Evolutionary conservation across 2,329 filamentous ascomycete species (phyloP).

Genomic region (Pyrenochaeta sp.): DNA sequence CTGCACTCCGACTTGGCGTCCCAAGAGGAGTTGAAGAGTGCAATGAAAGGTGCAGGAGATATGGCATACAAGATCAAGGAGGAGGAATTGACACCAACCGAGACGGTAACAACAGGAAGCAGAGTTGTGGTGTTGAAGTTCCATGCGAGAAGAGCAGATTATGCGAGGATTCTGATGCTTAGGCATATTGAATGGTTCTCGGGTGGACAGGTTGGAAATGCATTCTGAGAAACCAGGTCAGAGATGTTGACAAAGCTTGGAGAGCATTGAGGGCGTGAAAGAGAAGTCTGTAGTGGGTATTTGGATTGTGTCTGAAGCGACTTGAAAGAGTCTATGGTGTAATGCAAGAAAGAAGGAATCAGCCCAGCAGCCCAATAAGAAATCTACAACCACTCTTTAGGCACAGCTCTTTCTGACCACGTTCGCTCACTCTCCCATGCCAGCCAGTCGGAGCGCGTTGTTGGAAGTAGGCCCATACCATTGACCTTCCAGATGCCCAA

Average conservation of each 20-base stretch:
- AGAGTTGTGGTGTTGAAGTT: slow-evolving; percentile 6
- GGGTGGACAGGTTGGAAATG: no score
- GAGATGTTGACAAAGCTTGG: no score
- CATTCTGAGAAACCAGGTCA: no score
- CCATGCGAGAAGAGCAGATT: neutral
- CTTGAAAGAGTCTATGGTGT: no score
- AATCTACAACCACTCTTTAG: slow-evolving; percentile 43
- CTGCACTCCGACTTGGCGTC: slow-evolving; percentile 16
- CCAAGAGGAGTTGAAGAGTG: slow-evolving; percentile 8
- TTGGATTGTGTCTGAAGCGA: no score
- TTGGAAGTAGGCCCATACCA: slow-evolving; percentile 94
- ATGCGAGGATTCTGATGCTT: neutral
- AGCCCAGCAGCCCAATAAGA: neutral
- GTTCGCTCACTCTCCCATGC: slow-evolving; percentile 84
- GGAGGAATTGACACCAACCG: slow-evolving; percentile 1
- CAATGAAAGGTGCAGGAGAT: slow-evolving; percentile 2
- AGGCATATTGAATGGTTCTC: no score
- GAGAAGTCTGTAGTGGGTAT: no score
- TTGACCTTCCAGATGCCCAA: slow-evolving; percentile 97
- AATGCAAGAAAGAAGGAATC: no score
- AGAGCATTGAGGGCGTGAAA: no score
- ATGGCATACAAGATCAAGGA: slow-evolving; percentile 2
- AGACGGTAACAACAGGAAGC: slow-evolving; percentile 1
- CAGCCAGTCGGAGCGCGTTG: slow-evolving; percentile 95
- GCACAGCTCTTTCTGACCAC: slow-evolving; percentile 47